Evolutionary conservation across 1,139 yeast genomes (phyloP).

Genomic region (Geotrichum bryndzae): DNA sequence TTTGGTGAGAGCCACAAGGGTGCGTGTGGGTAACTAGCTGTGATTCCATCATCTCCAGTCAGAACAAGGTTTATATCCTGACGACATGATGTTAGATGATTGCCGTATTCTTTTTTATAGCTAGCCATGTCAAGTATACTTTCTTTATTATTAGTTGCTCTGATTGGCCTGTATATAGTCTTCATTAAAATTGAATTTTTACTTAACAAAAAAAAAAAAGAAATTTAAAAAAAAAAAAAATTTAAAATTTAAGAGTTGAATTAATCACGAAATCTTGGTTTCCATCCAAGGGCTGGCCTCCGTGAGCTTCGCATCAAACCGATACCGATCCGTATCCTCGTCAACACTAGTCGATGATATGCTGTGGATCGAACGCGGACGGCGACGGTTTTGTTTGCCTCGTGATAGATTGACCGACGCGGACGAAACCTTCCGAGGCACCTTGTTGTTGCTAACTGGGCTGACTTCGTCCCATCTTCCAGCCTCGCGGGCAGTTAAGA

Average conservation of each 20-base stretch:
- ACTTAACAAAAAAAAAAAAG: not conserved
- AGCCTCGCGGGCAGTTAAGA: not conserved
- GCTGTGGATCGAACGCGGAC: constrained; percentile 1
- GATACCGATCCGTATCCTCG: not conserved
- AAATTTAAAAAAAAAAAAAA: not conserved
- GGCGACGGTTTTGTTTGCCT: constrained; percentile 13
- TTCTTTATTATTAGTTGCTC: no score
- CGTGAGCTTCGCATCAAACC: not conserved
- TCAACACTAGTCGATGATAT: not conserved
- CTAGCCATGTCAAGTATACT: no score
- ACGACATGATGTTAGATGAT: no score
- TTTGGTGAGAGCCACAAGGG: constrained; percentile 1
- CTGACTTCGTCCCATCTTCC: not conserved
- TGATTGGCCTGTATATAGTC: no score
- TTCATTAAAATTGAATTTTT: no score
- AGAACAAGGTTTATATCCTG: no score
- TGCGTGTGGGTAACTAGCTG: constrained; percentile 38
- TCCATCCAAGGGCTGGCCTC: not conserved
- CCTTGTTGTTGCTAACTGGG: not conserved
- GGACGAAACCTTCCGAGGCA: constrained; percentile 10
- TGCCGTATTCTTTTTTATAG: no score
- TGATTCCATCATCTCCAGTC: constrained; percentile 65
- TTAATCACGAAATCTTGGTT: not conserved
- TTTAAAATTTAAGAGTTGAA: not conserved
- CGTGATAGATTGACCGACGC: constrained; percentile 11